Evolutionary conservation across 805 yeast species (phyloP), one percentile per base, ranked within the genome.

Genomic region (Cephaloascus fragrans): DNA sequence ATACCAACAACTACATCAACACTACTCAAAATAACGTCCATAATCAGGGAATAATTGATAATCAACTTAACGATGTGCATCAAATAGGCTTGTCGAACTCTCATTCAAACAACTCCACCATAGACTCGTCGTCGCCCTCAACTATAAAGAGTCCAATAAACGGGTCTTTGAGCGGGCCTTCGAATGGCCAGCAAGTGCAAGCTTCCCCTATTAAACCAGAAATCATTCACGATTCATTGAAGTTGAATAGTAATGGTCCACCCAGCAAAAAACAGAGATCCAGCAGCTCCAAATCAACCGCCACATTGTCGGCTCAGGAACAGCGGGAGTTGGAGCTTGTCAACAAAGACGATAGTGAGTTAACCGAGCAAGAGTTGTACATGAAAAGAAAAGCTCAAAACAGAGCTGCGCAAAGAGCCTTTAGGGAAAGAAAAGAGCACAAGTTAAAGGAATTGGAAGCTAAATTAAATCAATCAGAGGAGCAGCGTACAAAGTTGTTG

Each of bases 321-420:
- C 17, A 31, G 8, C 8, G n/a, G 15, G 33, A 31, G 15, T n/a
- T n/a, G 8, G 33, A 31, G 8, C n/a, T n/a, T 6, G 33, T 31
- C 15, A 31, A 31, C 33, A 31, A 16, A 31, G 33, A 31, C 15
- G 33, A 31, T 16, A 31, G 33, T 16, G 33, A 31, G 15, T 14
- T 31, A 6, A 31, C 33, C 6, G 56, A 65, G 38, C 59, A 61
- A 32, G 73, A 77, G 43, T 48, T 74, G 4, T 69, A 68, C 16
- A 62, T 70, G 45, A 90, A 86, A 67, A 71, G 98, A 49, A 87
- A 95, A 14, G 97, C 97, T 2, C 97, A 93, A 62, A 90, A 93
- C 59, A 73, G 97, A 51, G 97, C 97, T 3, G 97, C 97, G n/a
- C 98, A 93, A 61, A 70, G 97, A 40, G 97, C 97, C 4, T 90